Conservation (phyloP, 2,329 filamentous ascomycete species). For the Fusarium concolor region DNA sequence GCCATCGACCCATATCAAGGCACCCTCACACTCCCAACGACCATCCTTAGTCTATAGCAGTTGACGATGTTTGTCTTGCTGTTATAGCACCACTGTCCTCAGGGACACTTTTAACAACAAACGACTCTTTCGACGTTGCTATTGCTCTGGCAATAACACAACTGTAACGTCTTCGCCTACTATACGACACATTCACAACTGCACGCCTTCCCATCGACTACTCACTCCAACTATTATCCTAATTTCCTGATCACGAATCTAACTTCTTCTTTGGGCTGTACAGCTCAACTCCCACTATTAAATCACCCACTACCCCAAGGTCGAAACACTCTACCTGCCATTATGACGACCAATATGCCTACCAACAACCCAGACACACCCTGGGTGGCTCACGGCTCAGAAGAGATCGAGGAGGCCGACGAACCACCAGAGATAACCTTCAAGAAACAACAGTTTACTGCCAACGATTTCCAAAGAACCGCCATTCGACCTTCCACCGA, state of each 20-base stretch:
- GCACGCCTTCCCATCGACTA: constrained; percentile 1
- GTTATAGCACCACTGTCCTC: constrained; percentile 55
- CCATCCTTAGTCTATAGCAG: constrained; percentile 30
- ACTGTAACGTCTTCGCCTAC: constrained; percentile 41
- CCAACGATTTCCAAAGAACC: constrained; percentile 60
- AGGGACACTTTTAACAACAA: constrained; percentile 48
- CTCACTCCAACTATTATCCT: constrained; percentile 3
- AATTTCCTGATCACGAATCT: constrained; percentile 12
- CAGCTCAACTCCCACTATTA: constrained; percentile 27
- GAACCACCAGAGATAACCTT: constrained; percentile 80
- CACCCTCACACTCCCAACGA: constrained; percentile 7
- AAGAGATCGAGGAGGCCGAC: constrained; percentile 82
- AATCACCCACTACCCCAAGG: constrained; percentile 32
- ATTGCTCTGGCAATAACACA: constrained; percentile 10
- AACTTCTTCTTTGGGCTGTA: constrained; percentile 18
- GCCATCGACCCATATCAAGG: constrained; percentile 37
- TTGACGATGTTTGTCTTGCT: constrained; percentile 50
- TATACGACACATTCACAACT: constrained; percentile 33
- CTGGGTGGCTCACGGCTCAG: constrained; percentile 57
- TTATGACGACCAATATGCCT: constrained; percentile 50
- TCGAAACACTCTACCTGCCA: constrained; percentile 51
- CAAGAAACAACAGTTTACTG: constrained; percentile 43
- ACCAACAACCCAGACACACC: constrained; percentile 46
- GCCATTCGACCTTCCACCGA: constrained; percentile 61
- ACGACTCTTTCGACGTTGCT: constrained; percentile 29